A percentile compares a stretch with the other conserved stretches of the same genome.
Evolutionary conservation across 2,329 filamentous ascomycete genomes (phyloP).

Genomic region (Macrophomina tecta): DNA sequence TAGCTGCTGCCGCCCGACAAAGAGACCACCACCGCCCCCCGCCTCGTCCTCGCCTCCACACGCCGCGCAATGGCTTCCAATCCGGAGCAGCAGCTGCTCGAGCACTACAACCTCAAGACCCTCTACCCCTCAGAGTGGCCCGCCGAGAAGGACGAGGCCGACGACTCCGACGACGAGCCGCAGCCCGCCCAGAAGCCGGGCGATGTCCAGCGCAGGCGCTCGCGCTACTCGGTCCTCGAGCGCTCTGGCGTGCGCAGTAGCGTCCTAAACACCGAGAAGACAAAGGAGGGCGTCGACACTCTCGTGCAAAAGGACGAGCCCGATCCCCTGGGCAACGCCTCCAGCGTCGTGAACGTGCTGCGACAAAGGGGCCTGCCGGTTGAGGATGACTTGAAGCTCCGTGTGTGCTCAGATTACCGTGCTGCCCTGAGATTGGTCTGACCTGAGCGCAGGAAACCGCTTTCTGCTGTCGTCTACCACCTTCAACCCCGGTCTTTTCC

Average conservation of each 20-base stretch:
- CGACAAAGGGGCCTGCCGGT: constrained; percentile 77
- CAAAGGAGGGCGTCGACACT: constrained; percentile 72
- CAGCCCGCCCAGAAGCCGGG: constrained; percentile 29
- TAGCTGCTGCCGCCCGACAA: constrained; percentile 16
- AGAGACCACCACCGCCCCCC: constrained; percentile 1
- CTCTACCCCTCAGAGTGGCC: constrained; percentile 87
- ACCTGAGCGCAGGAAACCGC: constrained; percentile 70
- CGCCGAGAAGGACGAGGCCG: constrained; percentile 73
- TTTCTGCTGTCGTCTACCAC: constrained; percentile 95
- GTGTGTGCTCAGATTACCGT: constrained; percentile 56
- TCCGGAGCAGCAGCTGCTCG: constrained; percentile 74
- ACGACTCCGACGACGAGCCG: constrained; percentile 55
- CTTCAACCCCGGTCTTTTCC: constrained; percentile 89
- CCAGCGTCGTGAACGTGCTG: constrained; percentile 83
- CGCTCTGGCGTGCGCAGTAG: constrained; percentile 71
- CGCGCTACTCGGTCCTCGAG: constrained; percentile 81
- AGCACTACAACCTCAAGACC: constrained; percentile 85
- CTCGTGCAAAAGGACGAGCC: constrained; percentile 89
- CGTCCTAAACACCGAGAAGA: constrained; percentile 71
- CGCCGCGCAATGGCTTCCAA: constrained; percentile 44
- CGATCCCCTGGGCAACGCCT: constrained; percentile 85
- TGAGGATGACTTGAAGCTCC: constrained; percentile 80
- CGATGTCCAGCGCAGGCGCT: constrained; percentile 49
- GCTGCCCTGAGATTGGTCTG: neutral
- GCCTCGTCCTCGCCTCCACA: constrained; percentile 42